Evolutionary conservation across 805 yeast genomes (phyloP).

Genomic region (Brettanomyces sp.): DNA sequence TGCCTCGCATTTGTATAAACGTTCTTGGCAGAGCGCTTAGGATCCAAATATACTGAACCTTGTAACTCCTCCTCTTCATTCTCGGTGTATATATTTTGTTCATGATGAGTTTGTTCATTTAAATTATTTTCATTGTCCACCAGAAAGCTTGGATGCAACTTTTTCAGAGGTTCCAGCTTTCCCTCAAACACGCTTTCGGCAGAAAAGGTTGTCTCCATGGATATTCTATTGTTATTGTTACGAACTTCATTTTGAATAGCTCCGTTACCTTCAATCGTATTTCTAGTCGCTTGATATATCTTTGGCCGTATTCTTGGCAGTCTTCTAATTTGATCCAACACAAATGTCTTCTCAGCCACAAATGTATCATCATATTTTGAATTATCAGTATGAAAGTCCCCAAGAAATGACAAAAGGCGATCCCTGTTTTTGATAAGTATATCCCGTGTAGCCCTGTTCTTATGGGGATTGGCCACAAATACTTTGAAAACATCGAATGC

Average conservation of each 20-base stretch:
- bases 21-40: slow-evolving; percentile 12
- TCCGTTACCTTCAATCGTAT: neutral
- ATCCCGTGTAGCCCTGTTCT: slow-evolving; percentile 70
- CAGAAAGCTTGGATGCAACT: neutral
- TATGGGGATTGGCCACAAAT: slow-evolving; percentile 93
- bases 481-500: slow-evolving; percentile 91
- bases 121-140: neutral
- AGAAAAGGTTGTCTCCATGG: neutral
- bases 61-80: neutral
- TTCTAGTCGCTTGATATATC: neutral
- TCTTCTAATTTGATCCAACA: slow-evolving; percentile 62
- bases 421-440: slow-evolving; percentile 77
- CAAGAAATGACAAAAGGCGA: slow-evolving; percentile 61
- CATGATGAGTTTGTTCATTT: neutral
- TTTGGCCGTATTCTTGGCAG: slow-evolving; percentile 46
- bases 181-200: slow-evolving; percentile 2
- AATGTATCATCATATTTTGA: slow-evolving; percentile 53
- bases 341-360: slow-evolving; percentile 72
- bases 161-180: slow-evolving; percentile 1
- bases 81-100: neutral
- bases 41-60: slow-evolving; percentile 3
- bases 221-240: too few species aligned
- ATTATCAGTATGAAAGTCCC: slow-evolving; percentile 46
- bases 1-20: slow-evolving; percentile 12
- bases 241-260: too few species aligned